phyloP scores from a whole-genome alignment of 2,329 filamentous ascomycete genomes.

The Neocatenulostroma microsporum region DNA sequence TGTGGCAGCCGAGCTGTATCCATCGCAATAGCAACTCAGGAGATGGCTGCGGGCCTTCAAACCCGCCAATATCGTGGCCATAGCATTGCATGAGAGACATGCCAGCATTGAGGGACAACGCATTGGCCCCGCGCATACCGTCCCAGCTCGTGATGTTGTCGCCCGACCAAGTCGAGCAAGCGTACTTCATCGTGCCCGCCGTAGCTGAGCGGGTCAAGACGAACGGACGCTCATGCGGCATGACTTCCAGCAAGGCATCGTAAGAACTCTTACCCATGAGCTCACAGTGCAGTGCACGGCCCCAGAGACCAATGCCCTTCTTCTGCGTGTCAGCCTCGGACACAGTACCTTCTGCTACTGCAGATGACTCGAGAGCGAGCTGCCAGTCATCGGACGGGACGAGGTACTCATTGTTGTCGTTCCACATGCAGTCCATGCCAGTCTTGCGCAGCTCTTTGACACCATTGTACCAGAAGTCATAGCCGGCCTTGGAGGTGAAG shows the following conservation, averaged over 20 bases:
- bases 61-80: slow-evolving; percentile 68
- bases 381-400: slow-evolving; percentile 59
- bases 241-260: slow-evolving; percentile 54
- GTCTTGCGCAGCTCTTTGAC: slow-evolving; percentile 53
- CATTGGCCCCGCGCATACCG: slow-evolving; percentile 64
- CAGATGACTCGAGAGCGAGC: slow-evolving; percentile 46
- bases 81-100: slow-evolving; percentile 57
- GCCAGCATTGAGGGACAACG: slow-evolving; percentile 59
- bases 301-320: slow-evolving; percentile 59
- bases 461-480: slow-evolving; percentile 64
- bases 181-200: slow-evolving; percentile 61
- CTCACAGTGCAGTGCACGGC: slow-evolving; percentile 61
- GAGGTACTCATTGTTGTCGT: slow-evolving; percentile 71
- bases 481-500: slow-evolving; percentile 60
- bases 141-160: slow-evolving; percentile 70
- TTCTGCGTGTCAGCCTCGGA: slow-evolving; percentile 24
- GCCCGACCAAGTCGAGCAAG: slow-evolving; percentile 65
- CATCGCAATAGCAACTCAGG: slow-evolving; percentile 65
- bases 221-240: slow-evolving; percentile 56
- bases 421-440: slow-evolving; percentile 69
- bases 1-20: slow-evolving; percentile 64
- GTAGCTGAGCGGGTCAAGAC: slow-evolving; percentile 65
- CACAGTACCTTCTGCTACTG: slow-evolving; percentile 22
- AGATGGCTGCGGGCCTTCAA: slow-evolving; percentile 64
- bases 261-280: slow-evolving; percentile 64